Conservation (phyloP, 1,284 basidiomycete species). For the Vanrija humicola region DNA sequence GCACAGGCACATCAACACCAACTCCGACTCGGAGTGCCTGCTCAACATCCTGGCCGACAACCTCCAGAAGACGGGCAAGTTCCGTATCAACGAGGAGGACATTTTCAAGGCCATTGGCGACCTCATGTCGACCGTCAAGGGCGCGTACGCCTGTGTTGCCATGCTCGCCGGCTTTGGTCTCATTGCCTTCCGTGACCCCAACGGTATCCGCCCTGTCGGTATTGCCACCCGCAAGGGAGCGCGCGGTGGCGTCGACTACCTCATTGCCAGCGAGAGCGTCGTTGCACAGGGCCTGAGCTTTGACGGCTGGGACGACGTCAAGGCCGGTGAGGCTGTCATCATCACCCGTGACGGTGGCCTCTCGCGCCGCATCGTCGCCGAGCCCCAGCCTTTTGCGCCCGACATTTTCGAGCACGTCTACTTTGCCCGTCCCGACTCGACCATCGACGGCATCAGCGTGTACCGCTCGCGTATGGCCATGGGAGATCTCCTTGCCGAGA, state of each 20-base stretch:
- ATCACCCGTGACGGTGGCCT: constrained; percentile 72
- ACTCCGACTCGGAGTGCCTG: constrained; percentile 94
- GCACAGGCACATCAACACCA: constrained; percentile 98
- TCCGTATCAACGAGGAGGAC: constrained; percentile 98
- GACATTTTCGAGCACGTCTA: constrained; percentile 99
- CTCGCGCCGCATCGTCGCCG: constrained; percentile 66
- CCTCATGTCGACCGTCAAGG: constrained; percentile 82
- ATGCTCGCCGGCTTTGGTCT: constrained; percentile 99
- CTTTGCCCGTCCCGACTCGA: constrained; percentile 96
- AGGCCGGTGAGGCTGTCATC: constrained; percentile 90
- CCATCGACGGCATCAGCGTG: constrained; percentile 94
- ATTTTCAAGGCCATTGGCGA: constrained; percentile 91
- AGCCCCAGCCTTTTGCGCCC: constrained; percentile 76
- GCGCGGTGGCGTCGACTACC: constrained; percentile 67
- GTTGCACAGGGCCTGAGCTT: constrained; percentile 93
- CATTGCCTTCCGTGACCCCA: constrained; percentile 98
- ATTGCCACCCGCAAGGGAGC: constrained; percentile 61
- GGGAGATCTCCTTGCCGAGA: constrained; percentile 91
- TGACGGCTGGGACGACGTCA: constrained; percentile 86
- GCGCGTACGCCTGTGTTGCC: constrained; percentile 93
- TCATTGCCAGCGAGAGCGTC: constrained; percentile 93
- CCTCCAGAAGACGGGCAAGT: constrained; percentile 96
- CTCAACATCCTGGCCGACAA: constrained; percentile 98
- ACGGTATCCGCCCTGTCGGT: constrained; percentile 91
- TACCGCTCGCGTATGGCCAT: constrained; percentile 98